phyloP scores from a whole-genome alignment of 345 rosid genomes.

The Combretum micranthum region DNA sequence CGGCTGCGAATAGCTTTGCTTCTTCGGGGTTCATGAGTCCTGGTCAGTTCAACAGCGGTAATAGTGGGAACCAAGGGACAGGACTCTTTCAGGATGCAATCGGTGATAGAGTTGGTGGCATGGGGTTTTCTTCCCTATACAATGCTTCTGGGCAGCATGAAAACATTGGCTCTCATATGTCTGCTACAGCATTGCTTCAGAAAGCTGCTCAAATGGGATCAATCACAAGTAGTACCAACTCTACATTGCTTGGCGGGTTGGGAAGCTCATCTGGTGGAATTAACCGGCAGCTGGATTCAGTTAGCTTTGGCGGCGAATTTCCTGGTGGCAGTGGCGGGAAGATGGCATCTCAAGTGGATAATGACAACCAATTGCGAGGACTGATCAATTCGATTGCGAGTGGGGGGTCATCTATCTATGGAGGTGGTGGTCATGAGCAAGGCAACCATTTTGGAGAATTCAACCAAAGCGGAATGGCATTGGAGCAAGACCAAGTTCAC shows the following conservation, averaged over 20 bases:
- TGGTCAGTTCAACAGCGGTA: constrained; percentile 14
- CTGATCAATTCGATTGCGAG: constrained; percentile 49
- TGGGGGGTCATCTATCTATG: constrained; percentile 26
- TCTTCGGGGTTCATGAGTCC: constrained; percentile 18
- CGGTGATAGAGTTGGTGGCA: constrained; percentile 22
- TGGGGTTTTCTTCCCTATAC: constrained; percentile 33
- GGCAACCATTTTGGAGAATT: constrained; percentile 15
- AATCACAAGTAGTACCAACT: constrained; percentile 34
- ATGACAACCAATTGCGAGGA: constrained; percentile 46
- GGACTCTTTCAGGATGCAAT: constrained; percentile 24
- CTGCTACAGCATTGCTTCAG: constrained; percentile 81
- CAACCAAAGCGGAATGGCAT: constrained; percentile 12
- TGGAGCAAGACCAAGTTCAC: constrained; percentile 8
- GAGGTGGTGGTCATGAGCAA: constrained; percentile 17
- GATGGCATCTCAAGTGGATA: constrained; percentile 20
- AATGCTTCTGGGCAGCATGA: constrained; percentile 33
- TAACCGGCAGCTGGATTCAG: constrained; percentile 11
- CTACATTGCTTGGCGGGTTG: constrained; percentile 47
- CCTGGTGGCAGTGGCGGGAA: constrained; percentile 11
- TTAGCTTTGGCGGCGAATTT: constrained; percentile 10
- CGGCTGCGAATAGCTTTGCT: constrained; percentile 4
- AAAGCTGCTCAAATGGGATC: constrained; percentile 91
- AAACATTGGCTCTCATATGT: constrained; percentile 37
- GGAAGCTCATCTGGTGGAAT: constrained; percentile 30
- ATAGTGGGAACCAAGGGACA: constrained; percentile 13